phyloP scores from a whole-genome alignment of 768 basidiomycete genomes.

The Mrakia hoshinonis region DNA sequence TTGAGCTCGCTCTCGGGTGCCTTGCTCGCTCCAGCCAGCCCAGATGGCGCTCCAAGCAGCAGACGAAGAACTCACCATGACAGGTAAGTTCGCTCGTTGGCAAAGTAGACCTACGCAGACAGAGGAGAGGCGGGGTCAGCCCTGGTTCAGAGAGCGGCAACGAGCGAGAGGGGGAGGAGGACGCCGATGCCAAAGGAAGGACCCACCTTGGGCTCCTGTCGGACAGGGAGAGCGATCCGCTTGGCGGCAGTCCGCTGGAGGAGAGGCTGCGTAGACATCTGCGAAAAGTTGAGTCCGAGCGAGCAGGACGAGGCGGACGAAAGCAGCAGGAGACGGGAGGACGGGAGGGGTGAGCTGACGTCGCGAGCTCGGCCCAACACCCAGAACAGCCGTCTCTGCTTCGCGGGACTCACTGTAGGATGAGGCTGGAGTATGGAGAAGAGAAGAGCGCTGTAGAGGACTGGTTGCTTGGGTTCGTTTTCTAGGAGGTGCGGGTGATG shows the following conservation, averaged over 20 bases:
- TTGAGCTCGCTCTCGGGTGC: background rate
- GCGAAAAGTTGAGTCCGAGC: background rate
- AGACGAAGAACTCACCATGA: constrained; percentile 72
- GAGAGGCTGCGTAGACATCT: constrained; percentile 94
- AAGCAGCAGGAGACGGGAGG: background rate
- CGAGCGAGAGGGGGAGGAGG: too few relatives aligned
- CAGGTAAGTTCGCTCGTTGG: constrained; percentile 57
- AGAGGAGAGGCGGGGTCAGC: background rate
- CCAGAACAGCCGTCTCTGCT: background rate
- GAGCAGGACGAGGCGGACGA: background rate
- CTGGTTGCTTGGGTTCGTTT: background rate
- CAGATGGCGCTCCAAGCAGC: background rate
- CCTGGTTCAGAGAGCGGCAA: too few relatives aligned
- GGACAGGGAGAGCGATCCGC: constrained; percentile 90
- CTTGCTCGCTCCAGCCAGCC: background rate
- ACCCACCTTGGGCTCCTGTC: constrained; percentile 46
- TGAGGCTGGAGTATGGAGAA: background rate
- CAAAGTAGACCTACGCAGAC: constrained; percentile 40
- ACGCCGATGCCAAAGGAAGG: background rate
- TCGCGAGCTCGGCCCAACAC: too few relatives aligned
- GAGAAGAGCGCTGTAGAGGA: background rate
- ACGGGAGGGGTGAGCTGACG: background rate
- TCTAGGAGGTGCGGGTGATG: background rate
- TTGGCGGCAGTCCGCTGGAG: constrained; percentile 78
- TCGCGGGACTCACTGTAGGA: background rate